Conservation (phyloP, 148 eudicot species). For the Spergularia bocconei region DNA sequence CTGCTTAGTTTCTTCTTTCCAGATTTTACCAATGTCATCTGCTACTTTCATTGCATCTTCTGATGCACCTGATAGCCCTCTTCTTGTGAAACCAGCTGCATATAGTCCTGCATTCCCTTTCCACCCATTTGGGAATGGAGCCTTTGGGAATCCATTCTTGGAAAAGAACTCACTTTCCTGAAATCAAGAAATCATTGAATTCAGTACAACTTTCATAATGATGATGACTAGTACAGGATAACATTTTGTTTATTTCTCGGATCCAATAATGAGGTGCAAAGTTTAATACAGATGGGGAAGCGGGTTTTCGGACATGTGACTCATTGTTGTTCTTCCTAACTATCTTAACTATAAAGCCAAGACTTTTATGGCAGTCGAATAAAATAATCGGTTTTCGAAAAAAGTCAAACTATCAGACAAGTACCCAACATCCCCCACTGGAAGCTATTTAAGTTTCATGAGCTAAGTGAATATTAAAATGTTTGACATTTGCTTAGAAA, state of each 20-base stretch:
- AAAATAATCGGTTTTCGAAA: constrained; percentile 10
- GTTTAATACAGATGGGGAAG: not conserved
- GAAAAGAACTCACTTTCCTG: constrained; percentile 84
- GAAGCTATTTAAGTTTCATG: constrained; percentile 25
- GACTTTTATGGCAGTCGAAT: not conserved
- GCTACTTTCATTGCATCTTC: constrained; percentile 72
- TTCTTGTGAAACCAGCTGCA: constrained; percentile 80
- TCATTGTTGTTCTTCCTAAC: too few species aligned
- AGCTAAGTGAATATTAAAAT: constrained; percentile 15
- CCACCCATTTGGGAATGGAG: constrained; percentile 89
- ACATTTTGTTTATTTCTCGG: not conserved
- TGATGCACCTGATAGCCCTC: constrained; percentile 87
- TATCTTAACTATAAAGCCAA: too few species aligned
- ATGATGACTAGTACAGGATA: not conserved
- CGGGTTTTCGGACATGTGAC: too few species aligned
- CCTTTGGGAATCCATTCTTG: constrained; percentile 55
- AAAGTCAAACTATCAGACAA: constrained; percentile 38
- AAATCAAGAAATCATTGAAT: not conserved
- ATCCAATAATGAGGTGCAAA: not conserved
- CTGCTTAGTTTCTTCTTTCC: constrained; percentile 71
- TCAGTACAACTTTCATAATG: constrained; percentile 2
- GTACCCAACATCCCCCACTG: constrained; percentile 38
- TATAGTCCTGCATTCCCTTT: constrained; percentile 77
- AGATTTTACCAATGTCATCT: constrained; percentile 65
- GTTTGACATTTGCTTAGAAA: constrained; percentile 11